These are phyloP conservation scores for Cordia subcordata DNA, from an alignment of 257 asterid genomes.

Conservation along the genomic window DNA sequence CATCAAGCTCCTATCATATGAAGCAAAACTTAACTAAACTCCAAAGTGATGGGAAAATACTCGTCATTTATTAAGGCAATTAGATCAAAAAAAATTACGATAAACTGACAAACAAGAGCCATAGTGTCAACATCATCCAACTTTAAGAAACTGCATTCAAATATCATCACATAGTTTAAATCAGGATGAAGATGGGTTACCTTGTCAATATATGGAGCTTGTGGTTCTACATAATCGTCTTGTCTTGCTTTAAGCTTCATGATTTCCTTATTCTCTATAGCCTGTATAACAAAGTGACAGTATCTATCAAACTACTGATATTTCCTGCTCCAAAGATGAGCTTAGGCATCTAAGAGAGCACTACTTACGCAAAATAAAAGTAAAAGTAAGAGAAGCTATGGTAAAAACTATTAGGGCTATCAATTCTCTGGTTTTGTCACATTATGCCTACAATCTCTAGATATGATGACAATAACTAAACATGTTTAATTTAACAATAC, in stretches of 20 bases:
- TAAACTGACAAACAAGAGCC: not conserved
- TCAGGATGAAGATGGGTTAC: conserved; percentile 34
- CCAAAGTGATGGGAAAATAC: not conserved
- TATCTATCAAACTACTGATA: not conserved
- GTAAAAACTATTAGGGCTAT: not conserved
- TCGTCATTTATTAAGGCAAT: not conserved
- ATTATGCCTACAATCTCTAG: too few species aligned
- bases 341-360: too few species aligned
- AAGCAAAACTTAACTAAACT: too few species aligned
- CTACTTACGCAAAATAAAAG: too few species aligned
- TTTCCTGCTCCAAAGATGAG: too few species aligned
- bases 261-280: conserved; percentile 68
- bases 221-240: conserved; percentile 45
- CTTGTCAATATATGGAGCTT: conserved; percentile 59
- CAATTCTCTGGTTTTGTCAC: too few species aligned
- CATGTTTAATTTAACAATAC: too few species aligned
- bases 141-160: not conserved
- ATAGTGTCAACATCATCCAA: not conserved
- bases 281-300: conserved; percentile 39
- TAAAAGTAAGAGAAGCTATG: too few species aligned
- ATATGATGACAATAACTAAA: too few species aligned
- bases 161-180: conserved; percentile 4
- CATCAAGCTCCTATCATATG: not conserved
- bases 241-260: conserved; percentile 57
- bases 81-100: too few species aligned